Evolutionary conservation across 495 filamentous ascomycete genomes (phyloP).

Genomic region (Tuber melanosporum): DNA sequence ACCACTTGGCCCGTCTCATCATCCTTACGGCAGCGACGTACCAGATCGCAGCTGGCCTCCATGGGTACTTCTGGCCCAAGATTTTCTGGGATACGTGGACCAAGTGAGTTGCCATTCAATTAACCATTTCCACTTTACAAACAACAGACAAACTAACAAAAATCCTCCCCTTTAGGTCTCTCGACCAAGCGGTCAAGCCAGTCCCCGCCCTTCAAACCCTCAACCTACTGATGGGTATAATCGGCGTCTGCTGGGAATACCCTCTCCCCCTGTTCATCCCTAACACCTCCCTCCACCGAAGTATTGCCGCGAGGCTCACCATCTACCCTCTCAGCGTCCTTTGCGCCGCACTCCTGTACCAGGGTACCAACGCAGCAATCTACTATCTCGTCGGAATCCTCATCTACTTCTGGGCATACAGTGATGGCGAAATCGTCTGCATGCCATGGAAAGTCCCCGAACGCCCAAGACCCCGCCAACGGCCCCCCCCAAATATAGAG

Average conservation of each 20-base stretch:
- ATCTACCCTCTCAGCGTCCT: slow-evolving; percentile 77
- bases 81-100: slow-evolving; percentile 97
- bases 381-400: slow-evolving; percentile 84
- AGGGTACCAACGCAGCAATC: slow-evolving; percentile 82
- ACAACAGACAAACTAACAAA: slow-evolving; percentile 17
- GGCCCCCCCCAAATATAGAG: slow-evolving; percentile 27
- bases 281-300: slow-evolving; percentile 69
- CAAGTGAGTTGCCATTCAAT: slow-evolving; percentile 45
- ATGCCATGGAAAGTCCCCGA: slow-evolving; percentile 43
- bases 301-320: slow-evolving; percentile 76
- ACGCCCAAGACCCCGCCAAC: slow-evolving; percentile 23
- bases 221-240: slow-evolving; percentile 83
- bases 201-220: slow-evolving; percentile 85
- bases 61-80: slow-evolving; percentile 97
- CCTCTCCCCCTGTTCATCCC: slow-evolving; percentile 59
- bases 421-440: slow-evolving; percentile 66
- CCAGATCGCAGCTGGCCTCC: slow-evolving; percentile 75
- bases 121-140: not conserved
- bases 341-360: slow-evolving; percentile 72
- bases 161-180: slow-evolving; percentile 47
- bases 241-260: slow-evolving; percentile 85
- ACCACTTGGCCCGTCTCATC: slow-evolving; percentile 94
- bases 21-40: slow-evolving; percentile 77
- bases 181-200: slow-evolving; percentile 78
- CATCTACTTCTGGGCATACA: slow-evolving; percentile 95